These are phyloP conservation scores for Diaporthe sp. DNA, from an alignment of 2,329 filamentous ascomycete genomes.

Conservation along the genomic window DNA sequence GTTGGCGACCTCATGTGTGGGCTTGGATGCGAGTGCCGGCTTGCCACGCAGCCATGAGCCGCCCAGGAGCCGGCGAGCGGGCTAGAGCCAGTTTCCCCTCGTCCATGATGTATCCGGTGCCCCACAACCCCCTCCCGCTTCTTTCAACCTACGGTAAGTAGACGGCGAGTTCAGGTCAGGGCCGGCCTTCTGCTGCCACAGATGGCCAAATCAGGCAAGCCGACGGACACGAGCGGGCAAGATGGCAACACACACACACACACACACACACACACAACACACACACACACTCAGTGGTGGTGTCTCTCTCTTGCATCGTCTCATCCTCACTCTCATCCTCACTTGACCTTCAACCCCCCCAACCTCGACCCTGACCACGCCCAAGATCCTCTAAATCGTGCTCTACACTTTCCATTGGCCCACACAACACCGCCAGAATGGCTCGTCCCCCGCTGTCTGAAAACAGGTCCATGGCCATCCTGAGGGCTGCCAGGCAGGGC, in stretches of 20 bases:
- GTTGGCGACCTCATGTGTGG: background rate
- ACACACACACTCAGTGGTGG: too few species aligned
- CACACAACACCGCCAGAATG: slow-evolving; percentile 46
- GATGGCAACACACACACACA: background rate
- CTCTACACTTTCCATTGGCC: background rate
- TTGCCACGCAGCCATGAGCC: background rate
- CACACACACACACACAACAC: too few species aligned
- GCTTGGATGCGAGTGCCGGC: slow-evolving; percentile 15
- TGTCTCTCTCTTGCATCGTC: background rate
- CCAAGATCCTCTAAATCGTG: background rate
- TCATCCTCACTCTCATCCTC: background rate
- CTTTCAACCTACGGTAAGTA: background rate
- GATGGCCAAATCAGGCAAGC: slow-evolving; percentile 24
- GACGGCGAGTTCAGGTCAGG: background rate
- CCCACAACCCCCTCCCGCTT: background rate
- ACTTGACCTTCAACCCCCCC: background rate
- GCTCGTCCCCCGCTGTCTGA: slow-evolving; percentile 55
- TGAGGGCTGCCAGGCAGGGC: slow-evolving; percentile 67
- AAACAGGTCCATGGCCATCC: slow-evolving; percentile 69
- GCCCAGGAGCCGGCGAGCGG: slow-evolving; percentile 6
- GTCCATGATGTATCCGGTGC: background rate
- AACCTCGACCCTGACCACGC: background rate
- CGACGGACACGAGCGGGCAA: slow-evolving; percentile 4
- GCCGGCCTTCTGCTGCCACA: background rate
- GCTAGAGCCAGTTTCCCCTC: slow-evolving; percentile 16